Percentiles rank a stretch among this genome's conserved stretches.
Conservation (phyloP, 805 yeast genomes). For the Brettanomyces anomalus region DNA sequence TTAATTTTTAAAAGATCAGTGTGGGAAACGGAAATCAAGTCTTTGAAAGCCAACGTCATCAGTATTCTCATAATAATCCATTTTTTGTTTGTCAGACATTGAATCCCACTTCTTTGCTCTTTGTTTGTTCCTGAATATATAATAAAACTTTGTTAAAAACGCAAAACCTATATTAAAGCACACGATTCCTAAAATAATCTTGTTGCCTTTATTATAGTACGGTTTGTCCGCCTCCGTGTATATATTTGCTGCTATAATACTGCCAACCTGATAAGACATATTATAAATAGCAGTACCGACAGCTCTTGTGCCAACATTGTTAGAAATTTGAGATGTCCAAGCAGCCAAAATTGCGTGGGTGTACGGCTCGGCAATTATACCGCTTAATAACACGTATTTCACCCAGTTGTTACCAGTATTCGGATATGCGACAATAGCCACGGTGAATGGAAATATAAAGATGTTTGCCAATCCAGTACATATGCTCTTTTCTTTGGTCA, state of each 20-base stretch:
- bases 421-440: slow-evolving; percentile 9
- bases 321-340: slow-evolving; percentile 24
- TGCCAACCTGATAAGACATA: slow-evolving; percentile 22
- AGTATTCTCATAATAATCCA: slow-evolving; percentile 32
- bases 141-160: slow-evolving; percentile 17
- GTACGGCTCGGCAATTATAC: slow-evolving; percentile 30
- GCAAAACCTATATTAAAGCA: slow-evolving; percentile 18
- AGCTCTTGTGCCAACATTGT: slow-evolving; percentile 22
- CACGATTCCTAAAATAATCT: slow-evolving; percentile 16
- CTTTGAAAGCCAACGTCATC: slow-evolving; percentile 46
- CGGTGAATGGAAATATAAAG: slow-evolving; percentile 6
- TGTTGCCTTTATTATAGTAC: slow-evolving; percentile 22
- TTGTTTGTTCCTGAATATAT: slow-evolving; percentile 5
- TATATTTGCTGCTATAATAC: slow-evolving; percentile 20
- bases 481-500: slow-evolving; percentile 37
- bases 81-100: slow-evolving; percentile 40
- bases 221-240: slow-evolving; percentile 25
- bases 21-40: slow-evolving; percentile 31
- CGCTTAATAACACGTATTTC: slow-evolving; percentile 9
- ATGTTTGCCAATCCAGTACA: slow-evolving; percentile 46
- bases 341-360: slow-evolving; percentile 29
- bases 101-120: slow-evolving; percentile 27
- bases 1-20: too few species aligned
- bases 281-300: slow-evolving; percentile 24
- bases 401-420: slow-evolving; percentile 9